Evolutionary conservation across 768 basidiomycete genomes (phyloP).

Genomic region (Rickenella mellea): DNA sequence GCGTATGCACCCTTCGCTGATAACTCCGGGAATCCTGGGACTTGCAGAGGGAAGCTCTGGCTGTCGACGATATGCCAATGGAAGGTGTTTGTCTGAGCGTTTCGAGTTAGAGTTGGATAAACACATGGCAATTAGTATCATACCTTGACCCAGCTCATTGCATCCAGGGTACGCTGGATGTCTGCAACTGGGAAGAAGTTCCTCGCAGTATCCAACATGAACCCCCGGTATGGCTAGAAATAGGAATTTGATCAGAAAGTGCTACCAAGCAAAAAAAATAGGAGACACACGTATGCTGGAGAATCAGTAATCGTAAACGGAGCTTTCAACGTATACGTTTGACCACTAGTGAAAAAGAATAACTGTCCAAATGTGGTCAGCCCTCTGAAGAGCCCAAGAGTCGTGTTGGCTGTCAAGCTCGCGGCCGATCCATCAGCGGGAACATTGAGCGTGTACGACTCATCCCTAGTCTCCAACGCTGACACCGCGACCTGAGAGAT

Average conservation of each 20-base stretch:
- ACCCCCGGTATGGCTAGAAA: conserved; percentile 58
- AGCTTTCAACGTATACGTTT: conserved; percentile 43
- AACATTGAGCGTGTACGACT: conserved; percentile 50
- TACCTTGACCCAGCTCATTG: conserved; percentile 69
- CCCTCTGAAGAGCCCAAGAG: conserved; percentile 61
- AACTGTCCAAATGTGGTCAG: conserved; percentile 67
- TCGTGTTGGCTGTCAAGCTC: conserved; percentile 47
- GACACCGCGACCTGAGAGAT: conserved; percentile 47
- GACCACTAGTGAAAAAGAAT: conserved; percentile 49
- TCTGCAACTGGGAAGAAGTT: conserved; percentile 62
- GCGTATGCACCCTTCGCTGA: conserved; percentile 35
- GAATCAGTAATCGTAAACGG: conserved; percentile 53
- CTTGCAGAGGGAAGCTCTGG: conserved; percentile 39
- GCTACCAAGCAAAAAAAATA: background rate
- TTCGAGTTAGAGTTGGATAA: too few relatives aligned
- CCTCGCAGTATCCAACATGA: conserved; percentile 74
- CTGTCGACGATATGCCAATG: conserved; percentile 42
- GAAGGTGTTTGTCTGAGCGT: conserved; percentile 32
- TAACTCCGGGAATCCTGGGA: conserved; percentile 28
- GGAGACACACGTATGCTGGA: conserved; percentile 50
- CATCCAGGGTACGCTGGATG: conserved; percentile 61
- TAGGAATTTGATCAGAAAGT: background rate
- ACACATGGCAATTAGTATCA: conserved; percentile 9
- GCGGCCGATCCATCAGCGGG: conserved; percentile 47
- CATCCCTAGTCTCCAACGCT: conserved; percentile 40